Base-by-base conservation (phyloP, 768 basidiomycete genomes). In the Hygrocybe coccinea region DNA sequence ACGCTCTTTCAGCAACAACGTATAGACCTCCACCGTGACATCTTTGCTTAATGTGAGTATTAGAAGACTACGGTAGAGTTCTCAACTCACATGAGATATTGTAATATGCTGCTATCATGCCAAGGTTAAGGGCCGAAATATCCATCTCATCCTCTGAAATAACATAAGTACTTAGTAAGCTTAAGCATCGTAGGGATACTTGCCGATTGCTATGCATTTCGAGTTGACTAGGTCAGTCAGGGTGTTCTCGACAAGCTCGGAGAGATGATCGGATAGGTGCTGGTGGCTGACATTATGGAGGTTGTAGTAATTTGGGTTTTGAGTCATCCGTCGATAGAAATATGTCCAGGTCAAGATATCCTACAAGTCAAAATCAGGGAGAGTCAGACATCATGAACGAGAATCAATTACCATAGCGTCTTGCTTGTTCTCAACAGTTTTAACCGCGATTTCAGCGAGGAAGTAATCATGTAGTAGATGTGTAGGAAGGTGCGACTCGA, bases 281-380 rank as follows among this genome's bases (percentile, higher is more conserved):
- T 93, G 90, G 66, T 97, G 95, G 62, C 86, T 93, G 67, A 97
- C 95, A 57, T 92, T 95, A 76, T 95, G 89, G 14, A 95, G 75
- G 59, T 93, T 92, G 74, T 94, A 94, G 69, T 91, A 95, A 64
- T 94, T 93, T 1, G 95, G 93, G 58, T 98, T 99, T 67, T 97
- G 93, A 0, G 93, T 95, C 86, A 98, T 89, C 11, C 97, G 83
- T 44, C 95, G 84, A 71, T 98, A 98, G 78, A 97, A 92, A 77
- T 89, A 97, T 10, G 95, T 95, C 97, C 97, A 99, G 0, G 97
- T 99, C 63, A 97, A 76, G 67, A 97, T 95, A 71, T 99, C 95
- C 85, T 91, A 47, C 37, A 51, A 47, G 29, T 29, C 29, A 15
- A 2, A 22, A 8, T 35, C 45, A 47, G 17, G 6, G 4, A 5